Percentiles rank a stretch among this genome's conserved stretches.
Evolutionary conservation across 2,329 filamentous ascomycete species (phyloP).

Genomic region (Chaetoscypha palmicola): DNA sequence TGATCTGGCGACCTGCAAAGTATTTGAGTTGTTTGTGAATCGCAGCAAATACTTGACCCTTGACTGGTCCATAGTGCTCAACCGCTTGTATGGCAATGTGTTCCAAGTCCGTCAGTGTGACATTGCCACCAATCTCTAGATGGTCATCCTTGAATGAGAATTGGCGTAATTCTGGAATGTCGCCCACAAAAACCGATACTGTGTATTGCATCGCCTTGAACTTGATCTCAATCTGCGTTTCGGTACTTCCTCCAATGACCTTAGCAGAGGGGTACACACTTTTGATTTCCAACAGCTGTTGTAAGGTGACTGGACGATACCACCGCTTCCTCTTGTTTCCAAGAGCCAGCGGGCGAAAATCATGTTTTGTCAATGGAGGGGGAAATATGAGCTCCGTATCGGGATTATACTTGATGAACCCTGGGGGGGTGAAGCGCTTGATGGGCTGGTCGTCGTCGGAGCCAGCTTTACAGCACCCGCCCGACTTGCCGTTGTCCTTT

Average conservation of each 20-base stretch:
- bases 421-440: conserved; percentile 73
- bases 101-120: conserved; percentile 87
- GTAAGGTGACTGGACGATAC: conserved; percentile 81
- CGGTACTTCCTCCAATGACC: conserved; percentile 90
- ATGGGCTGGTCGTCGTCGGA: conserved; percentile 45
- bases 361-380: conserved; percentile 72
- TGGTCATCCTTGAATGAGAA: conserved; percentile 73
- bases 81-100: conserved; percentile 73
- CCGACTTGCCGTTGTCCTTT: conserved; percentile 37
- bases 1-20: conserved; percentile 90
- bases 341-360: conserved; percentile 75
- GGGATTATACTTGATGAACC: conserved; percentile 89
- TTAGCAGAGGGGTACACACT: conserved; percentile 77
- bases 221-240: conserved; percentile 97
- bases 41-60: conserved; percentile 71
- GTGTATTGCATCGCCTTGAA: conserved; percentile 93
- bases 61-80: conserved; percentile 61
- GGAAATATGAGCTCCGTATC: conserved; percentile 96
- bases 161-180: conserved; percentile 81
- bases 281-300: conserved; percentile 90
- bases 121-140: conserved; percentile 89
- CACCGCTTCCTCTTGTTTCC: conserved; percentile 93
- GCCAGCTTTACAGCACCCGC: conserved; percentile 63
- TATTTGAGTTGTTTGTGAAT: conserved; percentile 92
- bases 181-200: conserved; percentile 84